Conservation (phyloP, 805 yeast species). For the Candida fluviatilis region DNA sequence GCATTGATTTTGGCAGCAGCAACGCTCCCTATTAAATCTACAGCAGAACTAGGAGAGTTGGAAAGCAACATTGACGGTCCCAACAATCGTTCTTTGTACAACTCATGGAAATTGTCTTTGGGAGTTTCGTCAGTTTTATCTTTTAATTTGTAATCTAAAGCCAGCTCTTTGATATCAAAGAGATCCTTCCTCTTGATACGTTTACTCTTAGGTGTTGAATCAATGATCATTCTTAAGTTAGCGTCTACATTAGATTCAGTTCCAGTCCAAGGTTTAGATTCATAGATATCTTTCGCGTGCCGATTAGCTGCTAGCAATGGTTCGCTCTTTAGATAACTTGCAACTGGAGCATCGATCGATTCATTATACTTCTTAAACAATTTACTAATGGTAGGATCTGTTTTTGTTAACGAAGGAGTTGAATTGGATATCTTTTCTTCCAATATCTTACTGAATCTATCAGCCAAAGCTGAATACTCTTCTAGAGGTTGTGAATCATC, state of each 20-base stretch:
- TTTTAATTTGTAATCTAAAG: constrained; percentile 56
- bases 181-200: constrained; percentile 19
- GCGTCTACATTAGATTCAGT: constrained; percentile 22
- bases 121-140: constrained; percentile 19
- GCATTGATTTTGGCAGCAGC: constrained; percentile 79
- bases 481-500: constrained; percentile 5
- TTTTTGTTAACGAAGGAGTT: constrained; percentile 12
- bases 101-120: constrained; percentile 51
- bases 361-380: constrained; percentile 12
- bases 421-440: constrained; percentile 21
- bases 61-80: constrained; percentile 51
- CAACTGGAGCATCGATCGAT: constrained; percentile 2
- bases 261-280: constrained; percentile 30
- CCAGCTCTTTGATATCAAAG: constrained; percentile 57
- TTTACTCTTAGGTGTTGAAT: constrained; percentile 21
- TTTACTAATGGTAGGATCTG: constrained; percentile 15
- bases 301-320: constrained; percentile 20
- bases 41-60: constrained; percentile 37
- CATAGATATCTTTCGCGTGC: constrained; percentile 26
- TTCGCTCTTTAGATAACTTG: constrained; percentile 28
- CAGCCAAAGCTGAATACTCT: constrained; percentile 22
- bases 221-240: constrained; percentile 30
- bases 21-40: constrained; percentile 55
- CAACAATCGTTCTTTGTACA: constrained; percentile 60
- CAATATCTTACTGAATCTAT: constrained; percentile 30